Base-by-base conservation (phyloP, 352 stramenopile genomes). In the Globisporangium spinosum region DNA sequence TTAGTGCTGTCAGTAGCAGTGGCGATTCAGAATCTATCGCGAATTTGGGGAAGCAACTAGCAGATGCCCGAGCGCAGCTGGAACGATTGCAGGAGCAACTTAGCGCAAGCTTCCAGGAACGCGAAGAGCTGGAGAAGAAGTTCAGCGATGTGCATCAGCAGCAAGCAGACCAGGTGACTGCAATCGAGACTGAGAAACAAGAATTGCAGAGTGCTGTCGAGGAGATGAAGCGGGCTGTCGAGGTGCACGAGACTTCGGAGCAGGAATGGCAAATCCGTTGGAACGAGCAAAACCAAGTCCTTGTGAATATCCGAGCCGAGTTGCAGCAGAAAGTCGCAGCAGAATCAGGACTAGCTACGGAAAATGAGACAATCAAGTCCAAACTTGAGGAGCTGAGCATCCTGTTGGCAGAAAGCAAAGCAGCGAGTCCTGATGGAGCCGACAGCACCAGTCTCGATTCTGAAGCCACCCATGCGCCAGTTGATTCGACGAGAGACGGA, bases 131-230 rank as follows among this genome's bases (percentile, higher is more conserved):
- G 54, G 58, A 69, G 7, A 58, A 62, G 17, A 68, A 75, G 45
- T 68, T 53, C 13, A 69, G 58, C 55, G 67, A 81, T 7, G 22
- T 68, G n/a, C 67, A 64, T 29, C 25, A 70, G 6, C 67, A 79
- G 55, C 69, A 62, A 17, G 55, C 32, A 0, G 23, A 58, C 3
- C 67, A 75, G 53, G 40, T 70, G 27, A 49, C 69, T 1, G 60
- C 69, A 12, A 23, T 74, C 12, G 59, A 62, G 5, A 38, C 20
- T 2, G 35, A 73, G 64, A 60, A 79, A 27, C 38, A 57, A 62
- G 56, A 40, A 23, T 60, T 87, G 23, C 64, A 76, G 62, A 27
- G 74, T 71, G 69, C 74, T 58, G 23, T 82, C 4, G 69, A 53
- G 17, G 62, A 65, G 2, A 57, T 85, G 9, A 74, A 73, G 29